Conservation (phyloP, 257 asterid species). For the Capsicum rhomboideum region DNA sequence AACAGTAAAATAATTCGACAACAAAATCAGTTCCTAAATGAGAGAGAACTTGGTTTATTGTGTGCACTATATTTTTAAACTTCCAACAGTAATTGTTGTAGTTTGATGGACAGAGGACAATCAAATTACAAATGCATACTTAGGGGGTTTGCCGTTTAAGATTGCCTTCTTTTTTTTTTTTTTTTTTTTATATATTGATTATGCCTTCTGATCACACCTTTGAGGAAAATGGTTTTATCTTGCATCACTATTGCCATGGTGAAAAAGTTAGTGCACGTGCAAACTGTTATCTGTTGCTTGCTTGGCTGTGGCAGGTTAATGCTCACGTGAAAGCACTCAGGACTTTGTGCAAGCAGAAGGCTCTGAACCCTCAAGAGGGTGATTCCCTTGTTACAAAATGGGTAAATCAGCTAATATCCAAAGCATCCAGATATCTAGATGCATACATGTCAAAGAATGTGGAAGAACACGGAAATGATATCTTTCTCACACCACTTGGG, state of each 20-base stretch:
- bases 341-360: conserved; percentile 77
- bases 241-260: neutral
- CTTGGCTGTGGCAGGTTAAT: conserved; percentile 58
- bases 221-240: neutral
- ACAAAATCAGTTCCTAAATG: neutral
- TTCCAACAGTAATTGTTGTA: neutral
- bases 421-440: conserved; percentile 52
- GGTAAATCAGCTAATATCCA: conserved; percentile 56
- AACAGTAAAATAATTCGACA: neutral
- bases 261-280: neutral
- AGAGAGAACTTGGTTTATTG: neutral
- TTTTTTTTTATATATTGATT: too few species aligned
- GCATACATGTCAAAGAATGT: conserved; percentile 42
- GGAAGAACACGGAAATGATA: conserved; percentile 22
- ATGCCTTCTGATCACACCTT: neutral
- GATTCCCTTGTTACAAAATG: conserved; percentile 61
- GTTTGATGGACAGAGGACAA: neutral
- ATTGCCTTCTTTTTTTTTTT: neutral
- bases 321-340: conserved; percentile 89
- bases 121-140: neutral
- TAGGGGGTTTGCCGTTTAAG: neutral
- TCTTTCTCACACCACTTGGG: conserved; percentile 47
- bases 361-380: conserved; percentile 49
- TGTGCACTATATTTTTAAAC: neutral
- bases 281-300: neutral